A percentile compares a stretch with the other conserved stretches of the same genome.
Evolutionary conservation across 2,329 filamentous ascomycete genomes (phyloP).

Genomic region (Exophiala bonariae): DNA sequence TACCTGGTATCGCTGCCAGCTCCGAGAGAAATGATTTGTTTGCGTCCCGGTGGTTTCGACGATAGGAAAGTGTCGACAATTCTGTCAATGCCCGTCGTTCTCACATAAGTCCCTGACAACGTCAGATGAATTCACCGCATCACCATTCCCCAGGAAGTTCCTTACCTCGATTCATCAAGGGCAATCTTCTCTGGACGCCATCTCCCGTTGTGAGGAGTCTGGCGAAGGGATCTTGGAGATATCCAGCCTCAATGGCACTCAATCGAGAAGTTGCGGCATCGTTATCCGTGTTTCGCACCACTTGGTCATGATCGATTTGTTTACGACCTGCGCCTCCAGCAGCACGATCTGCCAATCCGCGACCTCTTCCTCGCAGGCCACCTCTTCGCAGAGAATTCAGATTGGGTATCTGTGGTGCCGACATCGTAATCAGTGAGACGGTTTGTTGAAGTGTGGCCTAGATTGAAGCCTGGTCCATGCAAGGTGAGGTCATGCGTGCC

Average conservation of each 20-base stretch:
- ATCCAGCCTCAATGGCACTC: conserved; percentile 83
- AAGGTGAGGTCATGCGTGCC: no score
- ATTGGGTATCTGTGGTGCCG: conserved; percentile 75
- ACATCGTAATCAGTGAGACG: conserved; percentile 51
- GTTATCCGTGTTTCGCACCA: conserved; percentile 85
- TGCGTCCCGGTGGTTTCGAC: conserved; percentile 32
- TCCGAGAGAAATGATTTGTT: conserved; percentile 87
- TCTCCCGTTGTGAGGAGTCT: conserved; percentile 42
- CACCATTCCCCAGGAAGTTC: conserved; percentile 4
- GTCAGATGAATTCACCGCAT: conserved; percentile 10
- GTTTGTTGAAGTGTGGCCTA: neutral
- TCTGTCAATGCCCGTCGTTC: conserved; percentile 78
- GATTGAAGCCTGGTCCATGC: no score
- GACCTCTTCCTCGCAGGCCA: conserved; percentile 49
- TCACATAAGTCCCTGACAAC: conserved; percentile 78
- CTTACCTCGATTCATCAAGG: conserved; percentile 90
- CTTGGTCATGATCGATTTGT: conserved; percentile 54
- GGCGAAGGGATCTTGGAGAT: conserved; percentile 80
- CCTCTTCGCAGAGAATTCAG: conserved; percentile 61
- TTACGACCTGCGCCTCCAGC: conserved; percentile 30
- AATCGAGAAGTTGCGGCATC: conserved; percentile 87
- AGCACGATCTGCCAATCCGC: conserved; percentile 48
- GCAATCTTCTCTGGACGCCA: conserved; percentile 63
- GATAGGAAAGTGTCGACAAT: conserved; percentile 67
- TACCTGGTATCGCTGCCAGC: conserved; percentile 91